Evolutionary conservation across 1,284 basidiomycete genomes (phyloP), one percentile per base, ranked within the genome.

Genomic region (Cutaneotrichosporon spelunceum): DNA sequence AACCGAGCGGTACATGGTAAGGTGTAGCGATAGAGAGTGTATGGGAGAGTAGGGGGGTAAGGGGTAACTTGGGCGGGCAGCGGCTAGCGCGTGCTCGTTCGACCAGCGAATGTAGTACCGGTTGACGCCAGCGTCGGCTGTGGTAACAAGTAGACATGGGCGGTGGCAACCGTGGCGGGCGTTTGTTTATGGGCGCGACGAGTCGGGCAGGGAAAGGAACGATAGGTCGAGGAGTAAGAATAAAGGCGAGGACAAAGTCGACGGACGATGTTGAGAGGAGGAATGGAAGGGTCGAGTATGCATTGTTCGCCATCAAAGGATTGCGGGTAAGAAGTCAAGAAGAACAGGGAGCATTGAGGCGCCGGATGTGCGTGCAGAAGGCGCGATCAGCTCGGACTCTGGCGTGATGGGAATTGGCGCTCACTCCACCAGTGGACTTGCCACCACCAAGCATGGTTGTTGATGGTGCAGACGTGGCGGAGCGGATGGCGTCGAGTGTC

Each of bases 61-160:
- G 8, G 50, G 56, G 30, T 34, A 19, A 36, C 26, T 49, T 39
- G 49, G 30, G 45, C 30, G 30, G 13, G 39, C 49, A 26, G 62
- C 62, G 59, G 52, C 62, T 60, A 64, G 62, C 62, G 62, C 39
- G 16, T 42, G 39, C 62, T 53, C 29, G n/a, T 59, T 63, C 62
- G 62, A 60, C 62, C 62, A 45, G 62, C 62, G 62, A 63, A 56
- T n/a, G 45, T 26, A 24, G 19, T 36, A 42, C 55, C 55, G 42
- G 49, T 44, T 24, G 58, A 56, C 54, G 62, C 42, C 39, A 59
- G 54, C 49, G 54, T 49, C 55, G 23, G 19, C 30, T 44, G 39
- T 44, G 10, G 56, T 19, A 34, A 23, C 11, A 56, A 45, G 7
- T 21, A 13, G 26, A 50, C 19, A 9, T 23, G 21, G 21, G 57